phyloP scores from a whole-genome alignment of 1,139 yeast species.

The Zhuliangozyma blackwelliae region DNA sequence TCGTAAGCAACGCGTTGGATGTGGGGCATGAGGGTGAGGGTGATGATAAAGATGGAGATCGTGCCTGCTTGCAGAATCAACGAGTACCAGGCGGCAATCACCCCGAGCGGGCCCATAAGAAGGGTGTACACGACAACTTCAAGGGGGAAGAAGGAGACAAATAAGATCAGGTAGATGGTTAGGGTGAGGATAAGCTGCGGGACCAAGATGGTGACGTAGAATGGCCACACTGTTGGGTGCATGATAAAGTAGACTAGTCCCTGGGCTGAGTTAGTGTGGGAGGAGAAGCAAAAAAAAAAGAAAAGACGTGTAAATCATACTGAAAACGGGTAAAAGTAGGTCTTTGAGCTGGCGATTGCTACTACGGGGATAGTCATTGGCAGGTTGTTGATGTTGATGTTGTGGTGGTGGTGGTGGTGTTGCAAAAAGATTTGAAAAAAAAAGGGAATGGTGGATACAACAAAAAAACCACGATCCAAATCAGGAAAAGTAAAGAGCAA shows the following conservation, averaged over 20 bases:
- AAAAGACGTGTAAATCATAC: too few species aligned
- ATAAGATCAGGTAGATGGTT: constrained; percentile 37
- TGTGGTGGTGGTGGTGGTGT: not conserved
- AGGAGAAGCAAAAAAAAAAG: too few species aligned
- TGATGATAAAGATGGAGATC: constrained; percentile 47
- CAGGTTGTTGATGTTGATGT: too few species aligned
- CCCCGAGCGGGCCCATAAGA: constrained; percentile 53
- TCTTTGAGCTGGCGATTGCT: constrained; percentile 16
- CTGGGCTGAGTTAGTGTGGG: constrained; percentile 13
- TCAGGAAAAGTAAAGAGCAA: not conserved
- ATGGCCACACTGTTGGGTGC: constrained; percentile 50
- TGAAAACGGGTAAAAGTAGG: constrained; percentile 24
- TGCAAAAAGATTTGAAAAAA: constrained; percentile 1
- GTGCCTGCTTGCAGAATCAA: constrained; percentile 50
- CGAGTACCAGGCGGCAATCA: constrained; percentile 51
- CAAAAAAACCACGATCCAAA: not conserved
- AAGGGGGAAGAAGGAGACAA: constrained; percentile 43
- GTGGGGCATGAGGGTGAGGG: constrained; percentile 51
- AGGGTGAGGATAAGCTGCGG: constrained; percentile 49
- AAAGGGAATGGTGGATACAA: not conserved
- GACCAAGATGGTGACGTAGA: constrained; percentile 40
- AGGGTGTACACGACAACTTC: constrained; percentile 43
- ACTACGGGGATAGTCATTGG: constrained; percentile 5
- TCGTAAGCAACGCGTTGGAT: constrained; percentile 58
- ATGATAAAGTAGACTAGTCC: constrained; percentile 43